phyloP scores from a whole-genome alignment of 1,284 basidiomycete genomes.

The Pseudozyma sp. region DNA sequence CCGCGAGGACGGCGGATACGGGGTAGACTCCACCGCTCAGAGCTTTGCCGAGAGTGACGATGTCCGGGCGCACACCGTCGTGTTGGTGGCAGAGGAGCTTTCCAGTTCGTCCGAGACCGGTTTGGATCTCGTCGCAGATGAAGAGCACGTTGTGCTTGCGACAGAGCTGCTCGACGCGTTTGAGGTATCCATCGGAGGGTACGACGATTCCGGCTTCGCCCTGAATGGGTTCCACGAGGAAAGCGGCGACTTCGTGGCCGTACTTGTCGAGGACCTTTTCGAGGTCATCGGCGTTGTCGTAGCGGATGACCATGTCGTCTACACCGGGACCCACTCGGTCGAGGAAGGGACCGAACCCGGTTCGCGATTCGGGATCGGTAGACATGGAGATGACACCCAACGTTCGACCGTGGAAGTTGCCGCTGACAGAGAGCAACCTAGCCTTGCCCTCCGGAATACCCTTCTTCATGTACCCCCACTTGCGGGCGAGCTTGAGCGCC shows the following conservation, averaged over 20 bases:
- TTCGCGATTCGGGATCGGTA: constrained; percentile 90
- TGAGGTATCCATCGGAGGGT: constrained; percentile 88
- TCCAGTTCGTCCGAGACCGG: constrained; percentile 70
- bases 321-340: constrained; percentile 81
- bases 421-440: constrained; percentile 84
- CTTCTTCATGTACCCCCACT: constrained; percentile 74
- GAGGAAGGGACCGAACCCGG: constrained; percentile 91
- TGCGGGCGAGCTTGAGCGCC: constrained; percentile 71
- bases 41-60: constrained; percentile 94
- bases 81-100: constrained; percentile 78
- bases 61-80: constrained; percentile 83
- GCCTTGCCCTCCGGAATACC: constrained; percentile 85
- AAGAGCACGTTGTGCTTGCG: constrained; percentile 92
- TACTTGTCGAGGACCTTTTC: constrained; percentile 83
- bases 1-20: constrained; percentile 91
- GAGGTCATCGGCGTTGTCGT: constrained; percentile 75
- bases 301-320: constrained; percentile 62
- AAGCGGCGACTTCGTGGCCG: constrained; percentile 87
- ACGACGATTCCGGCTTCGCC: constrained; percentile 97
- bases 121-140: constrained; percentile 98
- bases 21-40: constrained; percentile 97
- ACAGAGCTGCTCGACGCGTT: constrained; percentile 83
- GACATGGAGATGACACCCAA: constrained; percentile 93
- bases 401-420: constrained; percentile 97
- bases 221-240: constrained; percentile 97